These are phyloP conservation scores for Melaleuca quinquenervia DNA, from an alignment of 345 rosid species.

Conservation along the genomic window DNA sequence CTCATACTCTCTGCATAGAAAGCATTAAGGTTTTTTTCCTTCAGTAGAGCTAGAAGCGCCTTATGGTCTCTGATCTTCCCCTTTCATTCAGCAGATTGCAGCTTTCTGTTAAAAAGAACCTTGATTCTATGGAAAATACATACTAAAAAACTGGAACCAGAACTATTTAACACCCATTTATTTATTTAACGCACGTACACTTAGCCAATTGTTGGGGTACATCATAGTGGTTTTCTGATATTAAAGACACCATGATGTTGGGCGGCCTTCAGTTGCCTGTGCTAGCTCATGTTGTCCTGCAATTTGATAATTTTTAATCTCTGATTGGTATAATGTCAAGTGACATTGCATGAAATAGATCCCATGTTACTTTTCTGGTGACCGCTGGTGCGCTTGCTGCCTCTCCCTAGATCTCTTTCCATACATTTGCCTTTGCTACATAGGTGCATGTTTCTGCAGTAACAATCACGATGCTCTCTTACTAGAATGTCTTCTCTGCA, in stretches of 20 bases:
- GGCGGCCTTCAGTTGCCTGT: background rate
- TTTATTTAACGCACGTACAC: background rate
- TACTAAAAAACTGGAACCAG: background rate
- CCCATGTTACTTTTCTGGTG: background rate
- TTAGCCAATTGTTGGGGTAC: background rate
- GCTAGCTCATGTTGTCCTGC: background rate
- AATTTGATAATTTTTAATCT: background rate
- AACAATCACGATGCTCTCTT: slow-evolving; percentile 1
- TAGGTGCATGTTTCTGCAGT: background rate
- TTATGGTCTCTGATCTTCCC: background rate
- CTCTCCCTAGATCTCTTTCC: background rate
- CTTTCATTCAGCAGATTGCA: background rate
- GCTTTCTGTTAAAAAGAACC: background rate
- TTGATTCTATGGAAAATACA: background rate
- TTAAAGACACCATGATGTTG: background rate
- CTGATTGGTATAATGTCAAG: background rate
- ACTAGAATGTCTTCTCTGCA: background rate
- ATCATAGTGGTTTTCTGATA: background rate
- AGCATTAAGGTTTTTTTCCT: background rate
- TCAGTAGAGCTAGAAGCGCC: background rate
- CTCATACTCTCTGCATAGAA: background rate
- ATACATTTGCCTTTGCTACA: background rate
- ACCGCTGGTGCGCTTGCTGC: background rate
- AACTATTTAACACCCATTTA: background rate
- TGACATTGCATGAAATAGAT: background rate